Conservation (phyloP, 352 stramenopile genomes). For the Pythium monospermum region DNA sequence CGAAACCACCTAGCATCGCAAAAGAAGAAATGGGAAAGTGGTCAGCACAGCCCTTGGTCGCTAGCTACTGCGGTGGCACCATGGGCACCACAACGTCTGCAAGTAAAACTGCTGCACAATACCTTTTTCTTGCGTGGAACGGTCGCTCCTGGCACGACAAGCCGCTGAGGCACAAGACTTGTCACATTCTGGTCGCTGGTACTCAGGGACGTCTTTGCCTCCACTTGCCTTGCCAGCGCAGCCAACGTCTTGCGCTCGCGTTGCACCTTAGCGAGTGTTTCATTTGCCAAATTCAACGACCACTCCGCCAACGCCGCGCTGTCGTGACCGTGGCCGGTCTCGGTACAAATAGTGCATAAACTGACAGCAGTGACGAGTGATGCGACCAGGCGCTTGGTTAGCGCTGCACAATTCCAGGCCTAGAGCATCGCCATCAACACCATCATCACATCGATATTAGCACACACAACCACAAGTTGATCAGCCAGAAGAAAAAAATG, state of each 20-base stretch:
- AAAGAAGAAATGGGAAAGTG: neutral
- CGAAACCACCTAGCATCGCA: neutral
- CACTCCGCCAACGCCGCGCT: conserved; percentile 2
- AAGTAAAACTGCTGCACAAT: too few relatives aligned
- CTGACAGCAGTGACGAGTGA: conserved; percentile 36
- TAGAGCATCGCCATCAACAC: too few relatives aligned
- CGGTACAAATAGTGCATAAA: conserved; percentile 23
- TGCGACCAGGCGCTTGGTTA: conserved; percentile 38
- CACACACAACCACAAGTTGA: neutral
- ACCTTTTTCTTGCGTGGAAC: too few relatives aligned
- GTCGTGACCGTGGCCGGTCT: conserved; percentile 26
- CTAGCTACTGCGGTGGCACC: too few relatives aligned
- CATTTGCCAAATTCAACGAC: conserved; percentile 1
- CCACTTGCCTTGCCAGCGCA: too few relatives aligned
- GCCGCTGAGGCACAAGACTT: too few relatives aligned
- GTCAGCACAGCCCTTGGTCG: neutral
- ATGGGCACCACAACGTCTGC: too few relatives aligned
- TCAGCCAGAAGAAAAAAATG: neutral
- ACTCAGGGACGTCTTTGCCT: too few relatives aligned
- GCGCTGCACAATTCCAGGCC: conserved; percentile 59
- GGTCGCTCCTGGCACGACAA: too few relatives aligned
- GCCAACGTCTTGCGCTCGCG: neutral
- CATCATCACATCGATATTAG: neutral
- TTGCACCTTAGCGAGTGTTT: conserved; percentile 4
- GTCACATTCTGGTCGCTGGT: too few relatives aligned